Base-by-base conservation (phyloP, 2,329 filamentous ascomycete species). In the Alternaria solani region DNA sequence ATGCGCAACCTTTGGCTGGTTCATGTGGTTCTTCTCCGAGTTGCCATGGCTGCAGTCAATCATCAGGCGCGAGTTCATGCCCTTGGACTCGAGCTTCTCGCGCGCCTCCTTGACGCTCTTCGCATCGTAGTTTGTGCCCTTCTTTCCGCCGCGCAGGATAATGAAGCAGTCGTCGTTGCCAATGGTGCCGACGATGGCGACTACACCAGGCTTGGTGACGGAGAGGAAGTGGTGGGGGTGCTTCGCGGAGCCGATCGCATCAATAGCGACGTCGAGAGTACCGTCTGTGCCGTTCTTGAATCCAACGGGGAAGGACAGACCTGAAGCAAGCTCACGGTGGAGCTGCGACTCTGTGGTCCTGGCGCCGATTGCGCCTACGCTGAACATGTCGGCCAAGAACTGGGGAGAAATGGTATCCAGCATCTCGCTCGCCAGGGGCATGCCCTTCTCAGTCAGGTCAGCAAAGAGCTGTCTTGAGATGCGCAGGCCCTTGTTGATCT, bases 221-320 rank as follows among this genome's bases (percentile, higher is more conserved):
- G 93, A 96, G 70, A 99, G 86, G 86, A 99, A 98, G 84, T 97
- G 93, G 76, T 99, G 95, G 16, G 93, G 92, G 76, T 96, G 92
- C 78, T 87, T 89, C 51, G 96, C 94, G 16, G 95, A 92, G 63
- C 94, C 93, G 78, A 98, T 97, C 51, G 95, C 95, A 77, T 99
- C 95, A 70, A 98, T 92, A 12, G 95, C 94, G 4, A 98, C 94
- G 57, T 89, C 87, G 48, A 98, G 83, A 8, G 90, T 91, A 52
- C 95, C 95, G 78, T 99, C 95, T 32, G 95, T 99, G 66, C 95
- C 95, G 81, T 99, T 99, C 87, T 99, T 99, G 91, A 99, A 99
- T 52, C 95, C 95, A 11, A 99, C 93, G 2, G 95, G 95, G 90
- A 97, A 98, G 70, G 91, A 96, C 36, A 98, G 85, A 75, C 95